Percentiles rank a stretch among this genome's conserved stretches.
Conservation (phyloP, 495 filamentous ascomycete genomes). For the Talaromyces thailandensis region DNA sequence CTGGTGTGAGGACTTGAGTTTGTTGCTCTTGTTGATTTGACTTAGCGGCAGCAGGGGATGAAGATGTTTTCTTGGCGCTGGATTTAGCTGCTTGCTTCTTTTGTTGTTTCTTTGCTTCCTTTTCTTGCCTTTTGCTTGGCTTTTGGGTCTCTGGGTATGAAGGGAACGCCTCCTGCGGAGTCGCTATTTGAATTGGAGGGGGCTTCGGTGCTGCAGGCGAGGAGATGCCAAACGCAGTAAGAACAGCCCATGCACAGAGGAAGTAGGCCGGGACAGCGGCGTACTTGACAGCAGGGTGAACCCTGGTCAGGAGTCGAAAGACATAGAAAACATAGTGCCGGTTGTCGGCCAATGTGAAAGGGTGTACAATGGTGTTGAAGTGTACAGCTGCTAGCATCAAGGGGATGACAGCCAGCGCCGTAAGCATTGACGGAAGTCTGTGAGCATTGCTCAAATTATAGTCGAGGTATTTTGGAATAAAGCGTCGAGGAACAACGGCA, state of each 20-base stretch:
- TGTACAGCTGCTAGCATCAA: conserved; percentile 51
- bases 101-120: conserved; percentile 18
- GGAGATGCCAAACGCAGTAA: conserved; percentile 44
- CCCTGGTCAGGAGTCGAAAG: conserved; percentile 72
- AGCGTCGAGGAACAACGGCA: conserved; percentile 22
- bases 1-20: conserved; percentile 14
- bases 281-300: conserved; percentile 56
- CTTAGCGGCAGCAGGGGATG: conserved; percentile 4
- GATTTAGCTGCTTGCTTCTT: conserved; percentile 17
- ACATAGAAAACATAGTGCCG: conserved; percentile 95
- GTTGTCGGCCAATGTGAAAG: conserved; percentile 94
- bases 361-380: conserved; percentile 89
- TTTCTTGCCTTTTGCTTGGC: conserved; percentile 10
- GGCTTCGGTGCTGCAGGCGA: conserved; percentile 13
- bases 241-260: conserved; percentile 48
- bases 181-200: neutral
- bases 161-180: neutral
- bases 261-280: conserved; percentile 55
- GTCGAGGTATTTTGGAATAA: conserved; percentile 29
- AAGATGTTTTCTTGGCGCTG: conserved; percentile 5
- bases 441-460: conserved; percentile 28
- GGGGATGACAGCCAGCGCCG: conserved; percentile 28
- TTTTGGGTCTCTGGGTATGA: neutral
- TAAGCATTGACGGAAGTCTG: conserved; percentile 27
- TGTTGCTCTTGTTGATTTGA: conserved; percentile 1